Percentiles rank a stretch among this genome's conserved stretches.
phyloP scores from a whole-genome alignment of 176 grass and related monocot species.

The Oryza coarctata region DNA sequence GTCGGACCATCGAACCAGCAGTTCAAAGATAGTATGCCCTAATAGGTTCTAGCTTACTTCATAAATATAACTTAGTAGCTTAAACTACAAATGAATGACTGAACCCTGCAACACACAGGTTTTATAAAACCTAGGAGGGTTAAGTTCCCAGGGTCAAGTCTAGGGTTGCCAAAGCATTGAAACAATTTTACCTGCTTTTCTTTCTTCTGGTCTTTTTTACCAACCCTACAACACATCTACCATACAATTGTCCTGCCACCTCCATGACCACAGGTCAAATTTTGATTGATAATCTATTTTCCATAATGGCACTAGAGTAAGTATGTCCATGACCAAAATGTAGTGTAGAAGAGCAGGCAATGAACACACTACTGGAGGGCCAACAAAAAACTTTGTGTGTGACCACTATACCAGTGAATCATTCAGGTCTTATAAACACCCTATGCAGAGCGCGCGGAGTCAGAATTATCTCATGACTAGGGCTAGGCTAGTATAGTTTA shows the following conservation, averaged over 20 bases:
- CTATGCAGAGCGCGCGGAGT: background rate
- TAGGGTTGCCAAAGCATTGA: background rate
- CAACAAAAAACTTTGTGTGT: background rate
- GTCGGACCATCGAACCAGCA: background rate
- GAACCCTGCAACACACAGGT: background rate
- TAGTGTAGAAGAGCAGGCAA: constrained; percentile 2
- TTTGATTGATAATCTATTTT: background rate
- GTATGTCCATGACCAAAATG: background rate
- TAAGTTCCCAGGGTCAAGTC: background rate
- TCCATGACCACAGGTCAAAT: background rate
- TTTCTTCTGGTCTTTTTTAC: background rate
- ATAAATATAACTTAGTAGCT: background rate
- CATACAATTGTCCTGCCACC: background rate
- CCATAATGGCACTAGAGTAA: background rate
- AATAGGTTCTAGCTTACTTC: background rate
- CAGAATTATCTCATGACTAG: background rate
- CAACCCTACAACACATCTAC: background rate
- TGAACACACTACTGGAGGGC: background rate
- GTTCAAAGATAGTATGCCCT: background rate
- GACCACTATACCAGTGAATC: background rate
- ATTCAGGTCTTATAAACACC: background rate
- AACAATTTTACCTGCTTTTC: background rate
- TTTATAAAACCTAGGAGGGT: background rate
- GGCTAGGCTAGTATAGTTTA: background rate
- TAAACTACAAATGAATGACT: background rate